Evolutionary conservation across 2,329 filamentous ascomycete genomes (phyloP).

Genomic region (Paecilomyces dactylethromorphus): DNA sequence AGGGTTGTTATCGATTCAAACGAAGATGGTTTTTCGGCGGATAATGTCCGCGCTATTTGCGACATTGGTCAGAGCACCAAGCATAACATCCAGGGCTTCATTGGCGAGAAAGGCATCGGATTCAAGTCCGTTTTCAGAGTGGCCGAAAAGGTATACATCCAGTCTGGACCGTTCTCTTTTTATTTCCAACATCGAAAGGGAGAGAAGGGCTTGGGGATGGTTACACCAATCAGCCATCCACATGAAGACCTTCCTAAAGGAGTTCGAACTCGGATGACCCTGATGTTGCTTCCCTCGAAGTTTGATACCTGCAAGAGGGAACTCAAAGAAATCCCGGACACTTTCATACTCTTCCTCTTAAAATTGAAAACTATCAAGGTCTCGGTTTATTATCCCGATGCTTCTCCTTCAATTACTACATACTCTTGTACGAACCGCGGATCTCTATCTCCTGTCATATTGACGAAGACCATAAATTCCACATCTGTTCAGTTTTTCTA

Average conservation of each 20-base stretch:
- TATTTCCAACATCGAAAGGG: constrained; percentile 26
- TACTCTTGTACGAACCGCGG: constrained; percentile 8
- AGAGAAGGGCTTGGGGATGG: constrained; percentile 47
- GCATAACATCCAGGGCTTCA: too few species aligned
- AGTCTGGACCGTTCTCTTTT: constrained; percentile 34
- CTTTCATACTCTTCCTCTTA: constrained; percentile 37
- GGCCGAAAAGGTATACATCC: constrained; percentile 30
- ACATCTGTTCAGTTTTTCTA: background rate
- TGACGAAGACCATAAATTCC: background rate
- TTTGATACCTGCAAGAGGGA: constrained; percentile 13
- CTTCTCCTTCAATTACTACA: background rate
- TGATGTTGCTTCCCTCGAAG: constrained; percentile 25
- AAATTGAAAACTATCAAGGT: constrained; percentile 32
- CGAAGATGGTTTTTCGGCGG: too few species aligned
- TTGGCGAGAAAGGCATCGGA: constrained; percentile 30
- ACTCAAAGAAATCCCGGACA: constrained; percentile 32
- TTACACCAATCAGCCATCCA: constrained; percentile 34
- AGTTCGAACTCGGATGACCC: constrained; percentile 31
- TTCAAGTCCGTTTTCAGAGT: constrained; percentile 32
- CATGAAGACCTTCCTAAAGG: constrained; percentile 7
- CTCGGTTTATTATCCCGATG: constrained; percentile 12
- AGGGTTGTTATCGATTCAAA: too few species aligned
- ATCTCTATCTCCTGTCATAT: background rate
- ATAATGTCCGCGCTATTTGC: too few species aligned
- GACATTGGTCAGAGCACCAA: too few species aligned